Conservation (phyloP, 1,284 basidiomycete genomes). For the Athelia sp. region DNA sequence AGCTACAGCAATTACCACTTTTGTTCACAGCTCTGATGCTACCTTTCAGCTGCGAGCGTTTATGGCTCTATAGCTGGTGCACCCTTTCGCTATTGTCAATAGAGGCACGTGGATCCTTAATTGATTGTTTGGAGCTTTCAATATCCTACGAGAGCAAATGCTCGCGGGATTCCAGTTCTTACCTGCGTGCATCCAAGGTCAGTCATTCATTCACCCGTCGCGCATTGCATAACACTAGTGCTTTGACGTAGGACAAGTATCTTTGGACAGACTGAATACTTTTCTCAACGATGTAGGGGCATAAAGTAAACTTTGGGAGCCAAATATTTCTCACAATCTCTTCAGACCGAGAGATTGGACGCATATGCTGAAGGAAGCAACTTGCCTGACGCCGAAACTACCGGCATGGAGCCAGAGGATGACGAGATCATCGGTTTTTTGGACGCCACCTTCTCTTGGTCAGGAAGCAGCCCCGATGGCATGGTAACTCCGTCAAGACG, state of each 20-base stretch:
- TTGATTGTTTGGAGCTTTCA: too few species aligned
- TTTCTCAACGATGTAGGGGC: background rate
- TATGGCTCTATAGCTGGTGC: too few species aligned
- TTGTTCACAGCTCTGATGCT: too few species aligned
- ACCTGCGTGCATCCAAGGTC: too few species aligned
- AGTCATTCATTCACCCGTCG: too few species aligned
- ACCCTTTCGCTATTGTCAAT: too few species aligned
- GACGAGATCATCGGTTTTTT: constrained; percentile 29
- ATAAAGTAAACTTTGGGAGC: background rate
- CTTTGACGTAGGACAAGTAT: constrained; percentile 13
- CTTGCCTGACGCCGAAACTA: too few species aligned
- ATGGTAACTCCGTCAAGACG: constrained; percentile 20
- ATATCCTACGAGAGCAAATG: too few species aligned
- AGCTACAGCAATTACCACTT: too few species aligned
- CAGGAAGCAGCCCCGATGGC: constrained; percentile 12
- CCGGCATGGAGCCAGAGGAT: background rate
- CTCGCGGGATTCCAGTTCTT: too few species aligned
- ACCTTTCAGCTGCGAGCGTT: too few species aligned
- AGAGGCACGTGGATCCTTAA: too few species aligned
- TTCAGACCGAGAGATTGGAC: background rate
- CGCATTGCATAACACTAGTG: background rate
- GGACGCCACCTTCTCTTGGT: constrained; percentile 39
- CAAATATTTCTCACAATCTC: background rate
- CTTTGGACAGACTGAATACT: constrained; percentile 12
- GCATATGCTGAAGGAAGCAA: background rate